Percentiles rank a stretch among this genome's conserved stretches.
Evolutionary conservation across 495 filamentous ascomycete species (phyloP).

Genomic region (Daldinia bambusicola): DNA sequence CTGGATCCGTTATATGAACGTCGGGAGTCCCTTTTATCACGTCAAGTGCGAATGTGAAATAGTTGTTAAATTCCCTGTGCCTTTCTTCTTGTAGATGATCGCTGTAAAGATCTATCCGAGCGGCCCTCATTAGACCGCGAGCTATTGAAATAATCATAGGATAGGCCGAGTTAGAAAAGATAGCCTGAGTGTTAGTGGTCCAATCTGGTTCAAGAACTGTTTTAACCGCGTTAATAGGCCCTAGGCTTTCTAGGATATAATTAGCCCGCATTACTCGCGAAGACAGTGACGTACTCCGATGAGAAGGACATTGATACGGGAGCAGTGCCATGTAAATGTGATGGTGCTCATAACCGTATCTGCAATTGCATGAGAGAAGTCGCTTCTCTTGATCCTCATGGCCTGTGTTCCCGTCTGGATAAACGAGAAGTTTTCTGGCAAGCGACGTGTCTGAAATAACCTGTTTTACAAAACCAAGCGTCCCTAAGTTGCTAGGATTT

Average conservation of each 20-base stretch:
- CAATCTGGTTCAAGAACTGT: constrained; percentile 27
- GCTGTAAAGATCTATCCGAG: no score
- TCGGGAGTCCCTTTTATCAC: background rate
- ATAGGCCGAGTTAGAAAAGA: background rate
- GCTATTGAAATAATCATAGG: background rate
- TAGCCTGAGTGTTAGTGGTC: background rate
- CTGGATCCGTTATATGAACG: background rate
- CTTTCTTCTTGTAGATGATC: no score
- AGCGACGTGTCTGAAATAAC: background rate
- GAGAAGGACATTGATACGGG: constrained; percentile 24
- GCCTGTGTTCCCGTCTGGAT: background rate
- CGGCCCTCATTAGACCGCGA: no score
- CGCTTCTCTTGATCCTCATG: no score
- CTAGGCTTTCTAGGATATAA: accelerated
- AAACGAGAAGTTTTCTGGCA: background rate
- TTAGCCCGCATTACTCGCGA: background rate
- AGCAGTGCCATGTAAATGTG: constrained; percentile 9
- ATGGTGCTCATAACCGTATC: background rate
- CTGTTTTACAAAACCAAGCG: background rate
- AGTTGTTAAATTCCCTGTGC: background rate
- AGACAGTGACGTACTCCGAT: constrained; percentile 5
- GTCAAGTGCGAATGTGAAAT: background rate
- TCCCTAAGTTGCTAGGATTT: no score
- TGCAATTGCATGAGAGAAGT: background rate
- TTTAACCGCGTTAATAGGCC: background rate